Evolutionary conservation across 768 basidiomycete genomes (phyloP), one percentile per base, ranked within the genome.

Genomic region (Daedaleopsis nitida): DNA sequence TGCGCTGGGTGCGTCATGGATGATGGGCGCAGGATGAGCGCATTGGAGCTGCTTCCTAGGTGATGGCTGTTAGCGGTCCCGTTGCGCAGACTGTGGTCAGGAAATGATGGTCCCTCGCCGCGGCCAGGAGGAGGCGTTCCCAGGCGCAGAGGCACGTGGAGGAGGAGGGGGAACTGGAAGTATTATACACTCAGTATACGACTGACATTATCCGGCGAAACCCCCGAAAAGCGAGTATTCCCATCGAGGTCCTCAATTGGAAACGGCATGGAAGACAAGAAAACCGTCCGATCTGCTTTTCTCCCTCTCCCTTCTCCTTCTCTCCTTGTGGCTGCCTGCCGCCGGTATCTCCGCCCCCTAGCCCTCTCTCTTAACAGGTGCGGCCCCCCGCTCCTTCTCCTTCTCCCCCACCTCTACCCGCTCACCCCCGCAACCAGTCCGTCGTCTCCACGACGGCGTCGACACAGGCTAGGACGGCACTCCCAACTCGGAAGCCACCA

Each of bases 211-310:
- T n/a, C n/a, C n/a, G n/a, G n/a, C n/a, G n/a, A n/a, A n/a, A n/a
- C n/a, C n/a, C n/a, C n/a, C n/a, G n/a, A n/a, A n/a, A n/a, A n/a
- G n/a, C n/a, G n/a, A n/a, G n/a, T n/a, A 49, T 49, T 24, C 47
- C 47, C 47, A 49, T 49, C 59, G 52, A 44, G 43, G 24, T 52
- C 60, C 60, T 62, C 60, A 62, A 62, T 62, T 62, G 57, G 60
- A 42, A 27, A 44, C 55, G 19, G 38, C 44, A 51, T 57, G 60
- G 60, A 57, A 62, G 35, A 52, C 55, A 62, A 47, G 44, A 55
- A 62, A 37, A 35, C 50, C 51, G 27, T 50, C 21, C 55, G 44
- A 50, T 43, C 54, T 49, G 27, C 35, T 42, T 50, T 44, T 42
- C 51, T 37, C 51, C 47, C 60, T 23, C 52, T 55, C 24, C 47